Evolutionary conservation across 164 flowering plant genomes (phyloP).

Genomic region (Umbilicus rupestris): DNA sequence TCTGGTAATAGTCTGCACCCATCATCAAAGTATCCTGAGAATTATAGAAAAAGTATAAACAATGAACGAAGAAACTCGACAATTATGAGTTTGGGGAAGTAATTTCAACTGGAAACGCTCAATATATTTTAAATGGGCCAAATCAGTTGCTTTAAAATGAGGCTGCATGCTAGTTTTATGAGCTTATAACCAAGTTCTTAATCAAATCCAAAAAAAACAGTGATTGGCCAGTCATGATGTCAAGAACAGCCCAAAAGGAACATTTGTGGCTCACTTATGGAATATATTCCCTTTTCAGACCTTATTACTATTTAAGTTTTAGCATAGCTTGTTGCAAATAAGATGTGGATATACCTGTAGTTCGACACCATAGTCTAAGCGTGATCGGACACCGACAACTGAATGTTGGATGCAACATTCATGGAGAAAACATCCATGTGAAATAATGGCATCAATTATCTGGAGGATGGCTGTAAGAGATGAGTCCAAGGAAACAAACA

Average conservation of each 20-base stretch:
- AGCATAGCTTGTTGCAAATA: not conserved
- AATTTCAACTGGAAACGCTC: too few species aligned
- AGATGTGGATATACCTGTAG: conserved; percentile 36
- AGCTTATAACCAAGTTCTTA: not conserved
- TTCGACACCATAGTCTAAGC: conserved; percentile 76
- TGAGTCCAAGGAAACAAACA: conserved; percentile 13
- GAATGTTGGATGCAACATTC: conserved; percentile 78
- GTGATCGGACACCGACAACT: conserved; percentile 81
- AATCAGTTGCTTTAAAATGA: too few species aligned
- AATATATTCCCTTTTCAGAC: not conserved
- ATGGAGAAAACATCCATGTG: conserved; percentile 90
- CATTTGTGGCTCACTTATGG: not conserved
- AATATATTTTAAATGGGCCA: too few species aligned
- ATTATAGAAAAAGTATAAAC: not conserved
- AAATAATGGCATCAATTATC: conserved; percentile 77
- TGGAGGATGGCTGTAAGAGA: conserved; percentile 23
- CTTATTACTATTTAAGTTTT: not conserved
- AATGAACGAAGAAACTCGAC: too few species aligned
- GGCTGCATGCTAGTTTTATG: not conserved
- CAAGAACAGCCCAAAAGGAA: not conserved
- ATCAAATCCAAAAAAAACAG: not conserved
- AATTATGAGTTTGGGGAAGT: too few species aligned
- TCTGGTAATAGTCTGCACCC: conserved; percentile 98
- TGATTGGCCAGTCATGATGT: not conserved
- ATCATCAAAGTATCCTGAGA: conserved; percentile 95